Evolutionary conservation across 2,329 filamentous ascomycete genomes (phyloP), one percentile per base, ranked within the genome.

Genomic region (Aspergillus sp.): DNA sequence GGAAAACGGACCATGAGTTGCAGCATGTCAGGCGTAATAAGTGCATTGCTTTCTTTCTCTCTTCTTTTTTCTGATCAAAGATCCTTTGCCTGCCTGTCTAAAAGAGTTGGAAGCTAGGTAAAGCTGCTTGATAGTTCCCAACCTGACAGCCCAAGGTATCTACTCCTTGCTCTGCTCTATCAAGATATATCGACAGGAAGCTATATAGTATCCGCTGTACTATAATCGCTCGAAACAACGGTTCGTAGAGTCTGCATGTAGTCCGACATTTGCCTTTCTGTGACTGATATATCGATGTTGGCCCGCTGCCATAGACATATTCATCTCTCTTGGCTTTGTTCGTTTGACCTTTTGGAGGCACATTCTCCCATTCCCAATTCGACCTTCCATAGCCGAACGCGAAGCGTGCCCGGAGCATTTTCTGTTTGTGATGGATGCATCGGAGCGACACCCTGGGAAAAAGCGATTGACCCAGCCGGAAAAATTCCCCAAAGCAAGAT

Each of bases 61-160:
- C 19, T 8, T 55, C 59, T 52, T 60, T 53, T 62, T 48, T 62
- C 52, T 59, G 61, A 57, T 55, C 57, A 58, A 61, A 59, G 57
- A 60, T 61, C 56, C 57, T 62, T 52, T 70, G 72, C 68, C 72
- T 83, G 79, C 83, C 82, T 83, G 79, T 84, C 82, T 83, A 86
- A 86, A 81, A 81, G 78, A 82, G 64, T 69, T 70, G 70, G 78
- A 80, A 80, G 80, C 82, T 86, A 85, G 79, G 78, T 80, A 79
- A 77, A 80, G 73, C 52, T 63, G 59, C 57, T 63, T 71, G 70
- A 70, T 56, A 59, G 52, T 54, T 54, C 55, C 56, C 57, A 61
- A 44, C 54, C 56, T 61, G 60, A 58, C 61, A 58, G 64, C 63
- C 55, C 58, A 60, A 62, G 60, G 61, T 59, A 57, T 64, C 64